Conservation (phyloP, 1,284 basidiomycete genomes). For the Ganoderma leucocontextum region DNA sequence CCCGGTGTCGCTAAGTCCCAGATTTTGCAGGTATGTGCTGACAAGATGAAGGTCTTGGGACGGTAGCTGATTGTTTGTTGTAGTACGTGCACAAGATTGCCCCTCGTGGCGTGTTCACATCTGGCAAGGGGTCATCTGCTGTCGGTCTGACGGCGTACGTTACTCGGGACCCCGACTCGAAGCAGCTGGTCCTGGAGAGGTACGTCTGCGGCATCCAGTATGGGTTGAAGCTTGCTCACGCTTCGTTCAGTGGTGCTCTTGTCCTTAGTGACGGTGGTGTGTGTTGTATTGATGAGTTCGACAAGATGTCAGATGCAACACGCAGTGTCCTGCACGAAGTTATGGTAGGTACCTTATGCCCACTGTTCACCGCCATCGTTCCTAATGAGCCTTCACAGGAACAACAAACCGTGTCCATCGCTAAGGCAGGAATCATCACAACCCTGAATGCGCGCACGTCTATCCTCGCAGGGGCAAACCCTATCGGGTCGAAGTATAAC, state of each 20-base stretch:
- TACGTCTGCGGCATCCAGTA: slow-evolving; percentile 39
- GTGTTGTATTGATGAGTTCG: slow-evolving; percentile 99
- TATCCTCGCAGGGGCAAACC: slow-evolving; percentile 96
- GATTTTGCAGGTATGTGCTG: slow-evolving; percentile 80
- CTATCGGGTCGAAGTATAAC: slow-evolving; percentile 96
- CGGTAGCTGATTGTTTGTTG: neutral
- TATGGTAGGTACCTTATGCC: slow-evolving; percentile 74
- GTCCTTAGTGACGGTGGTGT: slow-evolving; percentile 98
- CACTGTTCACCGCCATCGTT: neutral
- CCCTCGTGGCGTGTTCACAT: slow-evolving; percentile 95
- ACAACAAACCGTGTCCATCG: slow-evolving; percentile 99
- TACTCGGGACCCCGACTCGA: slow-evolving; percentile 96
- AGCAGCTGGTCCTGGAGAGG: slow-evolving; percentile 97
- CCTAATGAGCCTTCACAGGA: slow-evolving; percentile 60
- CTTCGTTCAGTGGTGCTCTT: slow-evolving; percentile 81
- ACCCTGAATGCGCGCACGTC: slow-evolving; percentile 98
- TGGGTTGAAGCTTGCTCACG: neutral
- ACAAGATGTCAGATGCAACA: slow-evolving; percentile 98
- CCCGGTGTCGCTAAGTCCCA: slow-evolving; percentile 98
- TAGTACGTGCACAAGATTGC: slow-evolving; percentile 99
- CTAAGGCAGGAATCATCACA: slow-evolving; percentile 99
- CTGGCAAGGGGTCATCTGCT: slow-evolving; percentile 97
- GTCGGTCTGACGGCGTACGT: slow-evolving; percentile 99
- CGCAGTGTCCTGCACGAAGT: slow-evolving; percentile 98
- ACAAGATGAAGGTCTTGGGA: neutral